Percentiles rank a stretch among this genome's conserved stretches.
These are phyloP conservation scores for Torulaspora franciscae DNA, from an alignment of 805 yeast species.

Conservation along the genomic window DNA sequence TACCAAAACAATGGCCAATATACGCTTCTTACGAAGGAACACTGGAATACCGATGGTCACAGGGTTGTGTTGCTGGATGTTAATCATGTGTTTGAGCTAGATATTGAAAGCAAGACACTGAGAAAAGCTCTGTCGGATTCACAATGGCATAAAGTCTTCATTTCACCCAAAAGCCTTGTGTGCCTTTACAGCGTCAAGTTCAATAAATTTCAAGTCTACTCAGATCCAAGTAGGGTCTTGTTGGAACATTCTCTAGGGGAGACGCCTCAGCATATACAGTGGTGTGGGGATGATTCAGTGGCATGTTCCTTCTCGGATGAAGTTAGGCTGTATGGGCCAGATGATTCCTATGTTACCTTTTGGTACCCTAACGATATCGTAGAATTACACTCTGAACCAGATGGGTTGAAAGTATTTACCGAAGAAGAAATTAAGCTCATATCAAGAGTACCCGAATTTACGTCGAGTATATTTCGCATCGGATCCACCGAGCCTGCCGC, in stretches of 20 bases:
- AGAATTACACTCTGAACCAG: conserved; percentile 48
- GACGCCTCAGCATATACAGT: conserved; percentile 48
- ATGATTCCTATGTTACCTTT: conserved; percentile 45
- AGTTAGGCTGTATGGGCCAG: conserved; percentile 66
- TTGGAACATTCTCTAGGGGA: conserved; percentile 27
- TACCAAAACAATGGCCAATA: conserved; percentile 20
- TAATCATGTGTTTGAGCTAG: conserved; percentile 19
- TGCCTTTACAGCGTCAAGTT: conserved; percentile 42
- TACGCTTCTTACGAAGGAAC: conserved; percentile 28
- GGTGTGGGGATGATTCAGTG: conserved; percentile 88
- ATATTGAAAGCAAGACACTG: conserved; percentile 8
- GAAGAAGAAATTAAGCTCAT: conserved; percentile 53
- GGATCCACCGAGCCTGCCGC: conserved; percentile 85
- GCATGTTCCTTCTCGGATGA: conserved; percentile 57
- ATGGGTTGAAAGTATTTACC: conserved; percentile 70
- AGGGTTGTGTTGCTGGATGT: conserved; percentile 24
- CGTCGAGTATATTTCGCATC: conserved; percentile 63
- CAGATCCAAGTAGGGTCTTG: conserved; percentile 33
- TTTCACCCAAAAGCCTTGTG: conserved; percentile 38
- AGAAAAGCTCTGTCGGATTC: conserved; percentile 12
- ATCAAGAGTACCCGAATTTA: conserved; percentile 52
- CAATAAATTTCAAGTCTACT: conserved; percentile 45
- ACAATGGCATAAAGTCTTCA: conserved; percentile 28
- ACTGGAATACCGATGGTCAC: conserved; percentile 27
- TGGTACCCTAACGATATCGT: conserved; percentile 44